These are phyloP conservation scores for Fusarium sacchari DNA, from an alignment of 2,329 filamentous ascomycete species.

Conservation along the genomic window DNA sequence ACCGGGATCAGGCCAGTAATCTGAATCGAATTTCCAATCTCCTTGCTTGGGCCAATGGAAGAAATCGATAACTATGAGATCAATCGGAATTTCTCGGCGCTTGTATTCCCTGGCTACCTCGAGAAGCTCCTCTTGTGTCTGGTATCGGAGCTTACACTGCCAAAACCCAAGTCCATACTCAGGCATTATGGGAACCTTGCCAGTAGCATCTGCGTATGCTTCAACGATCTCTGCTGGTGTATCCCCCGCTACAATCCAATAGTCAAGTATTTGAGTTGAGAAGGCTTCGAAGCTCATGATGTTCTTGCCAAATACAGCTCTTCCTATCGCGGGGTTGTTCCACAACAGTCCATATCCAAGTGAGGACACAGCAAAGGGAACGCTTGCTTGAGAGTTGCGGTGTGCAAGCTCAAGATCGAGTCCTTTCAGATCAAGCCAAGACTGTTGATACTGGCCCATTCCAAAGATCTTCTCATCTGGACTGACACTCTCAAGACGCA, in stretches of 20 bases:
- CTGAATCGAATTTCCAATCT: slow-evolving; percentile 73
- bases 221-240: slow-evolving; percentile 65
- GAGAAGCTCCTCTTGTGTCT: slow-evolving; percentile 72
- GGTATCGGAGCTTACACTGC: slow-evolving; percentile 74
- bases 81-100: slow-evolving; percentile 64
- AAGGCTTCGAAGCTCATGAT: slow-evolving; percentile 69
- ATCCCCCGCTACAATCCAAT: slow-evolving; percentile 70
- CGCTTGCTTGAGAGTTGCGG: slow-evolving; percentile 72
- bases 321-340: slow-evolving; percentile 72
- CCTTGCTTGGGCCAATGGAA: slow-evolving; percentile 75
- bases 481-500: slow-evolving; percentile 66
- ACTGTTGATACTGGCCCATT: slow-evolving; percentile 76
- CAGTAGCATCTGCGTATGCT: slow-evolving; percentile 65
- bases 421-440: slow-evolving; percentile 70
- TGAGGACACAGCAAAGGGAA: slow-evolving; percentile 70
- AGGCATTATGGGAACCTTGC: slow-evolving; percentile 73
- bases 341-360: slow-evolving; percentile 71
- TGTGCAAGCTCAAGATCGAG: slow-evolving; percentile 71
- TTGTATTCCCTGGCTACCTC: slow-evolving; percentile 69
- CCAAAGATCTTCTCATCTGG: slow-evolving; percentile 70
- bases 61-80: slow-evolving; percentile 74
- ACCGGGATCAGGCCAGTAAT: slow-evolving; percentile 72
- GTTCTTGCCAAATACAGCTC: slow-evolving; percentile 69
- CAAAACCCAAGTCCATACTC: slow-evolving; percentile 75
- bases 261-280: slow-evolving; percentile 68